Evolutionary conservation across 306 rosid species (phyloP).

Genomic region (Calophaca sinica): DNA sequence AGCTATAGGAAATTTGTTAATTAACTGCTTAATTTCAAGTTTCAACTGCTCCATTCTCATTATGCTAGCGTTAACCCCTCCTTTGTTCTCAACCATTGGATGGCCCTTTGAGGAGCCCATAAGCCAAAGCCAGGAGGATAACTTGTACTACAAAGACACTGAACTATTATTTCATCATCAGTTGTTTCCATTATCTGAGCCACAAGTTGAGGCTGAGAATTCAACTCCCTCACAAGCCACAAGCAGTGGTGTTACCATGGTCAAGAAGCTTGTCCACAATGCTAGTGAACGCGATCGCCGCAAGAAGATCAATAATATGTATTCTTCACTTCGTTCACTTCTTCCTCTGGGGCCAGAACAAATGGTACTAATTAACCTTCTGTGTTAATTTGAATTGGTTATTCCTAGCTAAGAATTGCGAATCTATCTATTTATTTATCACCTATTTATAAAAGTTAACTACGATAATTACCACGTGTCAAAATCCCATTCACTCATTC

Average conservation of each 20-base stretch:
- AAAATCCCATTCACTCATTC: no score
- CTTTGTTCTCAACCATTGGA: conserved; percentile 43
- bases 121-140: conserved; percentile 18
- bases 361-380: conserved; percentile 50
- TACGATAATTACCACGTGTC: no score
- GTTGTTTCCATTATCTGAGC: not conserved
- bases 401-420: no score
- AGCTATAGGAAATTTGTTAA: not conserved
- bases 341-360: conserved; percentile 62
- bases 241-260: conserved; percentile 25
- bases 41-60: conserved; percentile 3
- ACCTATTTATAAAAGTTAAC: no score
- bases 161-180: not conserved
- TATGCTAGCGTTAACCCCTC: conserved; percentile 51
- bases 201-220: conserved; percentile 15
- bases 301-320: conserved; percentile 71
- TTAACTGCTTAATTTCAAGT: not conserved
- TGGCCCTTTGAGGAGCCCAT: conserved; percentile 49
- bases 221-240: conserved; percentile 31
- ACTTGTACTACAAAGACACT: not conserved
- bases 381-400: no score
- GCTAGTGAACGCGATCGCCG: conserved; percentile 92
- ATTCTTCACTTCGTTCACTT: conserved; percentile 74
- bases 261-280: conserved; percentile 77
- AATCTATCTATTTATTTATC: no score